Base-by-base conservation (phyloP, 176 grass and related monocot genomes). In the Stipa capillata region DNA sequence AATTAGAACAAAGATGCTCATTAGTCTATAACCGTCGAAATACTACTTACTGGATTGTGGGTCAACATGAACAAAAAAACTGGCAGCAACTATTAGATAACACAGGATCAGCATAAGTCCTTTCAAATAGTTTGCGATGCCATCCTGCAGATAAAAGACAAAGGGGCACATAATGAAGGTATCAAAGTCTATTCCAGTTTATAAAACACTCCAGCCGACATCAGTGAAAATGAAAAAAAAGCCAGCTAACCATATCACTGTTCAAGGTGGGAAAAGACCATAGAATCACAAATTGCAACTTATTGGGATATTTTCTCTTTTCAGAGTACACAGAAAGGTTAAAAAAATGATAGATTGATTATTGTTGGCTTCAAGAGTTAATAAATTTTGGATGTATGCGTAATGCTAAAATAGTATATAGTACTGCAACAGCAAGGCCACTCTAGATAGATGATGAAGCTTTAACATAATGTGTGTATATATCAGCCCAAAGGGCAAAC, bases 21-120 rank as follows among this genome's bases (percentile, higher is more conserved):
- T 25, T 32, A 14, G 21, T 28, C 5, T 48, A 40, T 36, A 23
- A 60, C 32, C n/a, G 2, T 20, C 18, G 6, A 59, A 12, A 2
- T 67, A 7, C 13, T 64, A 70, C 85, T 89, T 86, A 91, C 86
- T 78, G n/a, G 86, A 64, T 79, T 80, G 48, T 21, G 92, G 92
- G 71, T 94, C 89, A 75, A 94, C 86, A 31, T 94, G 92, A 84
- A 94, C 89, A 72, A 91, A 94, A 61, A 94, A 94, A 69, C 92
- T 91, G 21, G 92, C 92, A 58, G 92, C 92, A 51, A 94, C 92
- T 89, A 94, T 94, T 40, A 94, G 78, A 76, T 94, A 94, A 39
- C 89, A 94, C 27, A 94, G 50, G 45, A 94, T 87, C 80, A 94
- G 84, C 92, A 94, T 94, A 43, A 94, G 79, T 34, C 92, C 92